A percentile compares a stretch with the other conserved stretches of the same genome.
Evolutionary conservation across 768 basidiomycete species (phyloP).

Genomic region (Cyclocybe cylindracea): DNA sequence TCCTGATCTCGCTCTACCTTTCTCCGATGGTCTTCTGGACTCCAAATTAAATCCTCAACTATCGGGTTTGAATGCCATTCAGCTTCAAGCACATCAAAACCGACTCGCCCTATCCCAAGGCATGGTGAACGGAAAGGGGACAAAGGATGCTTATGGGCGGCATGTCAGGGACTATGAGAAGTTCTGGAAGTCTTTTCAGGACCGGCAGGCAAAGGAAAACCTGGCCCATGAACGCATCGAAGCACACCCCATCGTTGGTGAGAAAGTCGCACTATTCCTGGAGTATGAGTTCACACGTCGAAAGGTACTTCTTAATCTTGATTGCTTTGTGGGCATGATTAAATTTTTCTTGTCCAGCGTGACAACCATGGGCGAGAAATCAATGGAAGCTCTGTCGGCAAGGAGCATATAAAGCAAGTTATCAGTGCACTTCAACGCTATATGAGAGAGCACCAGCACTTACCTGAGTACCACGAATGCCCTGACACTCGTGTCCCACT

Average conservation of each 20-base stretch:
- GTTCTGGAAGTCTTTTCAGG: conserved; percentile 23
- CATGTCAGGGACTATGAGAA: conserved; percentile 26
- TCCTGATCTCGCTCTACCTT: too few species aligned
- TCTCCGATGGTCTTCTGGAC: too few species aligned
- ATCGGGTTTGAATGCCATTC: too few species aligned
- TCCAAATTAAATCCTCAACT: too few species aligned
- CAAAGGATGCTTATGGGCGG: conserved; percentile 18
- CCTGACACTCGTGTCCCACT: conserved; percentile 20
- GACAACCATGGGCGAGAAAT: conserved; percentile 15
- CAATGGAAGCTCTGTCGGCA: conserved; percentile 24
- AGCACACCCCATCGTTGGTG: conserved; percentile 26
- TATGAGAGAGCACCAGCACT: conserved; percentile 18
- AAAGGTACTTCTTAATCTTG: conserved; percentile 24
- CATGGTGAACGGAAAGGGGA: conserved; percentile 24
- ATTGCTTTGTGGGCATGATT: not conserved
- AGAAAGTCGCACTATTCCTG: conserved; percentile 31
- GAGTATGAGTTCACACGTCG: conserved; percentile 24
- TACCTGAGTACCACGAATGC: conserved; percentile 14
- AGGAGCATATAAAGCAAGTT: conserved; percentile 23
- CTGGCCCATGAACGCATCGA: conserved; percentile 10
- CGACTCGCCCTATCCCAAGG: conserved; percentile 9
- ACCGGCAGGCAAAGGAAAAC: not conserved
- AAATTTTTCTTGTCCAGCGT: conserved; percentile 5
- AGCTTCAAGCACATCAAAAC: too few species aligned
- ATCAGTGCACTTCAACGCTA: conserved; percentile 29